Base-by-base conservation (phyloP, 805 yeast species). In the Lachancea lanzarotensis region DNA sequence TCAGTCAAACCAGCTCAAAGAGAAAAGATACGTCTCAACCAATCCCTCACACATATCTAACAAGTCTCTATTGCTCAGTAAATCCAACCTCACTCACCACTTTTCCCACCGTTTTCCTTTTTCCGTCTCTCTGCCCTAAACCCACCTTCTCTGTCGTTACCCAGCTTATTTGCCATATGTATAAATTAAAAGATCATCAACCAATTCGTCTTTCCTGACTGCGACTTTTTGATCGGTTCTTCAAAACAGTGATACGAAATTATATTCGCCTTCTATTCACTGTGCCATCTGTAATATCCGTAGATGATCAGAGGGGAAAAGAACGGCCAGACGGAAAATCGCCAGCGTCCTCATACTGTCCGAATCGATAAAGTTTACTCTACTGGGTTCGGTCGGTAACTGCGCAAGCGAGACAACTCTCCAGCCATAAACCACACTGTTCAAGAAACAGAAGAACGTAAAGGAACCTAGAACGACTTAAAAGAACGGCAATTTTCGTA, bases 231-330 rank as follows among this genome's bases (percentile, higher is more conserved):
- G 25, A 22, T 4, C 4, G 4, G 25, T 22, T 22, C 25, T 22
- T 22, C 25, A 22, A 6, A 22, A 22, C 43, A 33, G 43, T 55
- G 67, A 63, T 63, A 63, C 67, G 65, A 55, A 60, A 52, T 48
- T 37, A 38, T 44, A 35, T 38, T 40, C 52, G 67, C 67, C 48
- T 62, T 61, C 66, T 63, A 63, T 63, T 62, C 66, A 61, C 67
- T 63, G 65, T 62, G 63, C 63, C 66, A 59, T 57, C 64, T 54
- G 25, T 26, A n/a, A 33, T 49, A 42, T 38, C 53, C 53, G 54
- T 62, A 59, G 65, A 54, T 61, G 67, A 61, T 43, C 64, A 60
- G 66, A 63, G 67, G 67, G 67, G 67, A 63, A 63, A 63, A 61
- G 66, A 60, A 61, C 58, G 47, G 67, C 67, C 51, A 63, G 67